Base-by-base conservation (phyloP, 441 rosid genomes). In the Aquilaria agallochum region DNA sequence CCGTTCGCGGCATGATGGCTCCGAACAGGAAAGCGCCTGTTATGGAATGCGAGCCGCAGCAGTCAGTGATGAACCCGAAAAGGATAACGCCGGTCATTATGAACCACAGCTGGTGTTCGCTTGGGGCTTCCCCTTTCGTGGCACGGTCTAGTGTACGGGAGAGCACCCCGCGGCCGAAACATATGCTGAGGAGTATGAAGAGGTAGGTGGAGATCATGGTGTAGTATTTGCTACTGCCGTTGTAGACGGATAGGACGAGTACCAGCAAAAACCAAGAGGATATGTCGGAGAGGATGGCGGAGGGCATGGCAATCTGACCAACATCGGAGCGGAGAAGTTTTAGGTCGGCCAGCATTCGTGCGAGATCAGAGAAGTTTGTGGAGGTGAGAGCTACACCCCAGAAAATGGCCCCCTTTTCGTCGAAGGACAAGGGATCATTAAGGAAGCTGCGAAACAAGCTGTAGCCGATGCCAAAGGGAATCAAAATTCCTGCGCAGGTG, bases 321-420 rank as follows among this genome's bases (percentile, higher is more conserved):
- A 88, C 64, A 0, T 88, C 92, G 0, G 94, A 61, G 63, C 82
- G 84, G n/a, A 90, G 78, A 31, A 88, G 89, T 71, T 90, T 93
- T 66, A 90, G 79, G 69, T 90, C 89, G 0, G 89, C 80, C 20
- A 90, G 91, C 20, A 82, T 65, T 54, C 82, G 72, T 2, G 88
- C 83, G 3, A 92, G 86, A 55, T 84, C 96, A 0, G 88, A 82
- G 65, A 88, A 86, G 49, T 84, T 84, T 0, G 97, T 88, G 57
- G 85, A 81, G 0, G 78, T 69, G 12, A 86, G 82, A 4, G 85
- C 74, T 10, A 88, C 62, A 2, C 90, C 82, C 64, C 83, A 83
- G 65, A 72, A 84, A 36, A 80, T 5, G 55, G 72, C 31, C 53
- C 80, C 84, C 5, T 60, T 67, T n/a, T 54, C 14, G 31, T 56